These are phyloP conservation scores for Hortiboletus campestris DNA, from an alignment of 768 basidiomycete genomes.

Conservation along the genomic window DNA sequence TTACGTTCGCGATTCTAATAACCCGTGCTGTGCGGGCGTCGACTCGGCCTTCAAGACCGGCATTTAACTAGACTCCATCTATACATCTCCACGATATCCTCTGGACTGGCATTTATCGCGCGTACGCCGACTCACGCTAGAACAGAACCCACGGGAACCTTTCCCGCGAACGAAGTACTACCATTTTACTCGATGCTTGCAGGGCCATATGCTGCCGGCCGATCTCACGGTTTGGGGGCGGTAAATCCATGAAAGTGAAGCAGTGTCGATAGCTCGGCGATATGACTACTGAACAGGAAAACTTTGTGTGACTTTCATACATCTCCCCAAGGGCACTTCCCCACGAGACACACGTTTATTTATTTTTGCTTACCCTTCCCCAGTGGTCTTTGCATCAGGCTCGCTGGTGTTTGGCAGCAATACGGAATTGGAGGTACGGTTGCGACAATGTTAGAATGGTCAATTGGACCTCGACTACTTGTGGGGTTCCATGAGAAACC, in stretches of 20 bases:
- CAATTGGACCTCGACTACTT: neutral
- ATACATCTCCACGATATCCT: neutral
- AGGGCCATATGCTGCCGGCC: neutral
- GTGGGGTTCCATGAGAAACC: slow-evolving; percentile 8
- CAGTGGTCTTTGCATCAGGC: slow-evolving; percentile 1
- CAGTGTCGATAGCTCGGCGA: slow-evolving; percentile 20
- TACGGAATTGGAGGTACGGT: neutral
- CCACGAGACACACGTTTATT: slow-evolving; percentile 8
- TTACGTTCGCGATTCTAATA: slow-evolving; percentile 7
- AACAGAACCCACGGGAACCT: neutral
- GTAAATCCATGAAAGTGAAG: slow-evolving; percentile 19
- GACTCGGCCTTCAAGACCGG: slow-evolving; percentile 3
- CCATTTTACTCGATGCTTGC: neutral
- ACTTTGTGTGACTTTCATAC: neutral
- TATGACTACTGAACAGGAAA: slow-evolving; percentile 13
- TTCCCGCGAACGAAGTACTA: neutral
- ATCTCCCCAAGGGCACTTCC: neutral
- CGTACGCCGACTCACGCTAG: neutral
- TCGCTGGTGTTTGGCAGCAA: neutral
- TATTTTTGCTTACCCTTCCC: neutral
- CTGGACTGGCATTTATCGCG: neutral
- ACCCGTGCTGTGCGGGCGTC: slow-evolving; percentile 3
- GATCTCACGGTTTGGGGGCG: slow-evolving; percentile 21
- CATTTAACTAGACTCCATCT: neutral
- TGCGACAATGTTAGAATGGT: slow-evolving; percentile 1